These are phyloP conservation scores for Ophiostoma montium DNA, from an alignment of 2,329 filamentous ascomycete genomes.

Conservation along the genomic window DNA sequence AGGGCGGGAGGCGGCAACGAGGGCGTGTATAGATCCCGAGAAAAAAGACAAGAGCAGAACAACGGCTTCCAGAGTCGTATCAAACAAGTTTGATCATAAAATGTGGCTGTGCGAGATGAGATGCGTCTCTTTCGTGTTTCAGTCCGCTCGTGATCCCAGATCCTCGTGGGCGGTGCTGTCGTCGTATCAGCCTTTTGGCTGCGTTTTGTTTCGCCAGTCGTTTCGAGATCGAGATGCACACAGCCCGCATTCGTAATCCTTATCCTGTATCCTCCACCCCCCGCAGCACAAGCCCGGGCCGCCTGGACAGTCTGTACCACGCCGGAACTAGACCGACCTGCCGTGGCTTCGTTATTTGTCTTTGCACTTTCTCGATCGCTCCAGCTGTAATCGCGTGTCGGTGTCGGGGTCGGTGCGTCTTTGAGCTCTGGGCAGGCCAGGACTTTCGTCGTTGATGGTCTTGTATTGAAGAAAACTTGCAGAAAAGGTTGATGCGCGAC, in stretches of 20 bases:
- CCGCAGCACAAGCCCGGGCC: conserved; percentile 30
- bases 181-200: not conserved
- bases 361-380: not conserved
- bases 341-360: not conserved
- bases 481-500: not conserved
- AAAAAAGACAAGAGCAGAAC: not conserved
- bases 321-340: not conserved
- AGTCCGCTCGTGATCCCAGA: not conserved
- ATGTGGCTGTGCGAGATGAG: not conserved
- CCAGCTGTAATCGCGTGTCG: not conserved
- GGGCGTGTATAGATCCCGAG: not conserved
- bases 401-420: not conserved
- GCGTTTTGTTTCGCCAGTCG: not conserved
- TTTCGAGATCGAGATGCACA: not conserved
- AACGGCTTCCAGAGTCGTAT: not conserved
- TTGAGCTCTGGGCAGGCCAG: too few species aligned
- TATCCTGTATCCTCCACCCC: conserved; percentile 23
- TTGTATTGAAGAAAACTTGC: not conserved
- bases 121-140: too few species aligned
- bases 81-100: not conserved
- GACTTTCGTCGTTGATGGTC: too few species aligned
- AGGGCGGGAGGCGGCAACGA: not conserved
- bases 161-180: not conserved
- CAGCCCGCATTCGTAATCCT: not conserved
- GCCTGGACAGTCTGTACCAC: conserved; percentile 17